These are phyloP conservation scores for Rhododendron simsii DNA, from an alignment of 148 eudicot species.

Conservation along the genomic window DNA sequence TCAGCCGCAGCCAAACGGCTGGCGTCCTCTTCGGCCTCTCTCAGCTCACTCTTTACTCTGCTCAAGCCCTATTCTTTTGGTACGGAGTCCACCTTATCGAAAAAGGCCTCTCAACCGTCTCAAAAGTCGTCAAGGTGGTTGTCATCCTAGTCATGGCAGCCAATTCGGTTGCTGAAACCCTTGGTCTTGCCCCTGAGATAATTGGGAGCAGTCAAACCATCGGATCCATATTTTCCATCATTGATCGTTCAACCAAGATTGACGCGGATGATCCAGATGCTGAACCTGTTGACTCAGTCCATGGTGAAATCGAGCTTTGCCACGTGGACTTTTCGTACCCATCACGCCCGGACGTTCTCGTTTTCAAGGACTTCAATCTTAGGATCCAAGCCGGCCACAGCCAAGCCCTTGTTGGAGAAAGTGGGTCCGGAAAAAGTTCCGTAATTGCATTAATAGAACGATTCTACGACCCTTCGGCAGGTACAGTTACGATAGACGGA, in stretches of 20 bases:
- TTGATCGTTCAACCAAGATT: conserved; percentile 71
- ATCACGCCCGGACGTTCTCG: conserved; percentile 72
- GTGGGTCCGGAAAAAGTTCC: conserved; percentile 96
- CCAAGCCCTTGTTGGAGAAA: conserved; percentile 94
- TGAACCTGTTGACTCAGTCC: conserved; percentile 63
- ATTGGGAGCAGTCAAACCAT: conserved; percentile 90
- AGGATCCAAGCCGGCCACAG: conserved; percentile 91
- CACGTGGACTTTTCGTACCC: conserved; percentile 91
- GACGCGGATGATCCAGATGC: conserved; percentile 90
- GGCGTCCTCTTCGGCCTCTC: conserved; percentile 89
- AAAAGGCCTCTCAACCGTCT: conserved; percentile 78
- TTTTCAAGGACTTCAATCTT: conserved; percentile 79
- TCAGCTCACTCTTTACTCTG: conserved; percentile 84
- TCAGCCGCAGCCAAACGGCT: conserved; percentile 65
- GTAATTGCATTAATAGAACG: conserved; percentile 86
- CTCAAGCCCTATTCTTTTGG: conserved; percentile 95
- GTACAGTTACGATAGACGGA: conserved; percentile 97
- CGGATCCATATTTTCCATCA: conserved; percentile 73
- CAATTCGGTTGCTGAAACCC: conserved; percentile 92
- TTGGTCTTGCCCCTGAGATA: conserved; percentile 93
- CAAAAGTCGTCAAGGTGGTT: conserved; percentile 86
- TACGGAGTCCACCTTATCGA: conserved; percentile 87
- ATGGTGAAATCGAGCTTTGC: conserved; percentile 88
- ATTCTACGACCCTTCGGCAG: conserved; percentile 76
- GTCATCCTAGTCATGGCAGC: conserved; percentile 88